Percentiles rank a stretch among this genome's conserved stretches.
Conservation (phyloP, 2,329 filamentous ascomycete genomes). For the Xylaria arbuscula region DNA sequence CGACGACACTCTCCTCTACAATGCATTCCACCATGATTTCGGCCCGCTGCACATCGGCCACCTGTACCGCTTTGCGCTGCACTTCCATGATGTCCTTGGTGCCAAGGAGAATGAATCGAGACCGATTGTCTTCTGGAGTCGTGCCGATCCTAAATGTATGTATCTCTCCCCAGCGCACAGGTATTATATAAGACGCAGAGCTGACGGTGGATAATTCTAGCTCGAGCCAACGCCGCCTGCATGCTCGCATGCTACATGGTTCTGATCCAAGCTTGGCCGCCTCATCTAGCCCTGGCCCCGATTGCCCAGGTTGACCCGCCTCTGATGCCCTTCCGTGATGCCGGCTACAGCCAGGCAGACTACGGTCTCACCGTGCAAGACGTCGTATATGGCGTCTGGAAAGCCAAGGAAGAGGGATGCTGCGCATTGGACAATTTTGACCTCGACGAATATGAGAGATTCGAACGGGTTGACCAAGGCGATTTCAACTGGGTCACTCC, state of each 20-base stretch:
- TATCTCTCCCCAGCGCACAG: slow-evolving; percentile 41
- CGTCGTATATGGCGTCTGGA: slow-evolving; percentile 98
- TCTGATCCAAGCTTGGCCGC: slow-evolving; percentile 96
- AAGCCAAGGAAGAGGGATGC: slow-evolving; percentile 94
- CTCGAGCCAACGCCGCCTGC: slow-evolving; percentile 92
- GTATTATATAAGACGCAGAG: not conserved
- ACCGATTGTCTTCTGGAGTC: slow-evolving; percentile 96
- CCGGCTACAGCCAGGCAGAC: slow-evolving; percentile 97
- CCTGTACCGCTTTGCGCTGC: slow-evolving; percentile 93
- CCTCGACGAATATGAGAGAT: slow-evolving; percentile 96
- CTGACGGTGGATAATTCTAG: slow-evolving; percentile 57
- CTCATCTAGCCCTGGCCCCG: slow-evolving; percentile 92
- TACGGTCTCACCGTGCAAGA: slow-evolving; percentile 97
- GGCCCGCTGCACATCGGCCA: slow-evolving; percentile 97
- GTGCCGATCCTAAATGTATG: slow-evolving; percentile 88
- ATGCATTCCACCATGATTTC: slow-evolving; percentile 98
- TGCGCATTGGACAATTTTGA: slow-evolving; percentile 94
- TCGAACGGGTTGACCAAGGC: slow-evolving; percentile 94
- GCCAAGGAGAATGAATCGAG: slow-evolving; percentile 90
- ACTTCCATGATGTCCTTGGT: slow-evolving; percentile 94
- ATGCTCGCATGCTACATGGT: slow-evolving; percentile 99
- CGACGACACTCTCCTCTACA: slow-evolving; percentile 92
- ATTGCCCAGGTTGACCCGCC: slow-evolving; percentile 97
- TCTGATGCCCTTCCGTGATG: slow-evolving; percentile 98
- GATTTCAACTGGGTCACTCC: slow-evolving; percentile 99